Percentiles rank a stretch among this genome's conserved stretches.
phyloP scores from a whole-genome alignment of 2,329 filamentous ascomycete genomes.

The Diaporthe longicolla region DNA sequence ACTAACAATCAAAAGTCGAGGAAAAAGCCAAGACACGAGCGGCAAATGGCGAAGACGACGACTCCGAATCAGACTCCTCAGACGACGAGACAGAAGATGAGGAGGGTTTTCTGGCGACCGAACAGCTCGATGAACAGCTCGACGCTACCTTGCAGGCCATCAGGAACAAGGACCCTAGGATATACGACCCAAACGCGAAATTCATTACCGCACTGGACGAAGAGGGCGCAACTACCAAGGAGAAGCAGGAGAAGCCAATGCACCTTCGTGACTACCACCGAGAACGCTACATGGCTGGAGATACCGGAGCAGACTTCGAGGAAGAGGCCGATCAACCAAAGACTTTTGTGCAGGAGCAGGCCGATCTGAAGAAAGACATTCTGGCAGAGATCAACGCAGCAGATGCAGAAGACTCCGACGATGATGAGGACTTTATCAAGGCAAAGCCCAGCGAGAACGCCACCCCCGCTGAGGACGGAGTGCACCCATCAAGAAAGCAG shows the following conservation, averaged over 20 bases:
- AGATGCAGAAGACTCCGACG: slow-evolving; percentile 66
- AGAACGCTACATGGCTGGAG: slow-evolving; percentile 85
- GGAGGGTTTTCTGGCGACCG: slow-evolving; percentile 87
- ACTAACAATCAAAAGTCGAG: slow-evolving; percentile 75
- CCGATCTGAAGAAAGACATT: slow-evolving; percentile 82
- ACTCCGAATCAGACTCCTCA: slow-evolving; percentile 75
- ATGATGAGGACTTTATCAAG: slow-evolving; percentile 82
- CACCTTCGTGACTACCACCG: slow-evolving; percentile 92
- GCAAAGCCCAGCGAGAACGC: slow-evolving; percentile 67
- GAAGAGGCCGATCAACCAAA: slow-evolving; percentile 64
- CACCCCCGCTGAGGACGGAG: slow-evolving; percentile 56
- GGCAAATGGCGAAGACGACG: slow-evolving; percentile 62
- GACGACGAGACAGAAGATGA: slow-evolving; percentile 90
- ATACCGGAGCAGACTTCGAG: slow-evolving; percentile 69
- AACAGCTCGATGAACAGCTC: slow-evolving; percentile 88
- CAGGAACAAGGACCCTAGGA: slow-evolving; percentile 87
- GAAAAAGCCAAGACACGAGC: slow-evolving; percentile 79
- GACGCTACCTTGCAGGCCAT: slow-evolving; percentile 90
- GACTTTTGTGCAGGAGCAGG: slow-evolving; percentile 92
- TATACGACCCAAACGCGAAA: slow-evolving; percentile 84
- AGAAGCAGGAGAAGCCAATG: slow-evolving; percentile 86
- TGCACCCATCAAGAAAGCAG: slow-evolving; percentile 70
- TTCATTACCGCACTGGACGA: slow-evolving; percentile 82
- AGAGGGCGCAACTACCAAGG: slow-evolving; percentile 54
- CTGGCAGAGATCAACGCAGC: slow-evolving; percentile 84